A percentile compares a stretch with the other conserved stretches of the same genome.
Conservation (phyloP, 2,329 filamentous ascomycete genomes). For the Cytospora piceicola region DNA sequence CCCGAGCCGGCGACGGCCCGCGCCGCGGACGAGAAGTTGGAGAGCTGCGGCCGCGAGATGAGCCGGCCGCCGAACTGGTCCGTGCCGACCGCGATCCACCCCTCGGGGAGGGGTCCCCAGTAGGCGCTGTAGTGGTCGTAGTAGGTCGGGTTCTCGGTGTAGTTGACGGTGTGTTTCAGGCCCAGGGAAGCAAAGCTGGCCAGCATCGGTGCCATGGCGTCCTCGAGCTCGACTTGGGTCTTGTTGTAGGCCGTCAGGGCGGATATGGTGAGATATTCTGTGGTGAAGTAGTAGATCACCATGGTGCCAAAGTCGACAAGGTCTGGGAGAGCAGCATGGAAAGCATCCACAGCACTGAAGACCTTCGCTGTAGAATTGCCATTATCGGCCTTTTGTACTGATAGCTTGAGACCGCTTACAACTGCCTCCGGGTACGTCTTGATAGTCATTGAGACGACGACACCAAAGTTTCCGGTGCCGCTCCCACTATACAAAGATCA, state of each 20-base stretch:
- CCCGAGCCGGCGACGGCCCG: slow-evolving; percentile 19
- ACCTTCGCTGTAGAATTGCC: slow-evolving; percentile 28
- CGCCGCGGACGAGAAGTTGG: slow-evolving; percentile 15
- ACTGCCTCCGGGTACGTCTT: slow-evolving; percentile 33
- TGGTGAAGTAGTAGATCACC: slow-evolving; percentile 36
- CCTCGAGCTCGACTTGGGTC: slow-evolving; percentile 35
- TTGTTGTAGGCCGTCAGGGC: slow-evolving; percentile 39
- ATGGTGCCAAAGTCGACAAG: slow-evolving; percentile 37
- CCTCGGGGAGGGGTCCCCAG: slow-evolving; percentile 43
- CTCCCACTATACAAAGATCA: slow-evolving; percentile 40
- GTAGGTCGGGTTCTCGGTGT: slow-evolving; percentile 37
- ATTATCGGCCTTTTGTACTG: slow-evolving; percentile 27
- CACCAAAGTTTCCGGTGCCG: slow-evolving; percentile 44
- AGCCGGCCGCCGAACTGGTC: slow-evolving; percentile 43
- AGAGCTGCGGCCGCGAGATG: slow-evolving; percentile 39
- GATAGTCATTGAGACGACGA: slow-evolving; percentile 39
- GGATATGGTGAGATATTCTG: slow-evolving; percentile 32
- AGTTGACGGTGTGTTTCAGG: slow-evolving; percentile 34
- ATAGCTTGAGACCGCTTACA: slow-evolving; percentile 33
- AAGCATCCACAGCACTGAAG: slow-evolving; percentile 33
- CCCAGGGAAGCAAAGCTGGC: slow-evolving; percentile 34
- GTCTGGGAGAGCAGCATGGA: slow-evolving; percentile 34
- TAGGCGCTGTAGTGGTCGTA: slow-evolving; percentile 41
- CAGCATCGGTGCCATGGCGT: slow-evolving; percentile 39
- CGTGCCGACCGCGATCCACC: slow-evolving; percentile 39